A percentile compares a stretch with the other conserved stretches of the same genome.
Conservation (phyloP, 768 basidiomycete species). For the Boletus reticuloceps region DNA sequence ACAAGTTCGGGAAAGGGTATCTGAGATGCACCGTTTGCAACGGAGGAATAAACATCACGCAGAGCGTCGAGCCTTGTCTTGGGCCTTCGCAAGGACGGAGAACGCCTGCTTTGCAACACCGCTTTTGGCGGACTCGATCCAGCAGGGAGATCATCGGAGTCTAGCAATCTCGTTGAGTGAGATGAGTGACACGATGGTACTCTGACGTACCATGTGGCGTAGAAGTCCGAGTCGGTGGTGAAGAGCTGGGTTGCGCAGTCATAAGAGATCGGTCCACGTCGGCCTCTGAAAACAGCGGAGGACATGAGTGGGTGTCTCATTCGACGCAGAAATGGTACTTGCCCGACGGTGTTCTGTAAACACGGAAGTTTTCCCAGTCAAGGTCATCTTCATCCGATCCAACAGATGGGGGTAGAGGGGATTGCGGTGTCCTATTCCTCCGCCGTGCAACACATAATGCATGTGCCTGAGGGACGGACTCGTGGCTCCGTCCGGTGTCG, state of each 20-base stretch:
- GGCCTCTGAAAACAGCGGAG: constrained; percentile 10
- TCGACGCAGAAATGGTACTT: not conserved
- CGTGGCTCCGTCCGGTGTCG: not conserved
- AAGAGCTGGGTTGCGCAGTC: constrained; percentile 7
- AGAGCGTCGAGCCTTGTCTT: constrained; percentile 45
- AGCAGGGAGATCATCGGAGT: not conserved
- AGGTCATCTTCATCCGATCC: constrained; percentile 24
- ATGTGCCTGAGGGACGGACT: not conserved
- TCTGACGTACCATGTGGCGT: constrained; percentile 10
- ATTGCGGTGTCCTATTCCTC: not conserved
- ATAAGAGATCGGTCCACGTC: constrained; percentile 23
- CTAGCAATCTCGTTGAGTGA: not conserved
- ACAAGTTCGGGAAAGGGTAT: constrained; percentile 48
- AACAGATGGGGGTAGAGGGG: not conserved
- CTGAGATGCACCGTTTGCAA: constrained; percentile 46
- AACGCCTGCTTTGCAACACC: constrained; percentile 8
- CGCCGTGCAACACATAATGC: not conserved
- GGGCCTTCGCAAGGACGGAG: constrained; percentile 34
- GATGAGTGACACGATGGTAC: not conserved
- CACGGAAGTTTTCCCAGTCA: constrained; percentile 31
- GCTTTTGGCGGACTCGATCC: constrained; percentile 1
- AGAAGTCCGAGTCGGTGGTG: not conserved
- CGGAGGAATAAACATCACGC: constrained; percentile 41
- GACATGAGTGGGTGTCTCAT: not conserved
- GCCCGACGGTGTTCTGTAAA: constrained; percentile 22